Evolutionary conservation across 106 monocot genomes (phyloP).

Genomic region (Apostasia ramifera): DNA sequence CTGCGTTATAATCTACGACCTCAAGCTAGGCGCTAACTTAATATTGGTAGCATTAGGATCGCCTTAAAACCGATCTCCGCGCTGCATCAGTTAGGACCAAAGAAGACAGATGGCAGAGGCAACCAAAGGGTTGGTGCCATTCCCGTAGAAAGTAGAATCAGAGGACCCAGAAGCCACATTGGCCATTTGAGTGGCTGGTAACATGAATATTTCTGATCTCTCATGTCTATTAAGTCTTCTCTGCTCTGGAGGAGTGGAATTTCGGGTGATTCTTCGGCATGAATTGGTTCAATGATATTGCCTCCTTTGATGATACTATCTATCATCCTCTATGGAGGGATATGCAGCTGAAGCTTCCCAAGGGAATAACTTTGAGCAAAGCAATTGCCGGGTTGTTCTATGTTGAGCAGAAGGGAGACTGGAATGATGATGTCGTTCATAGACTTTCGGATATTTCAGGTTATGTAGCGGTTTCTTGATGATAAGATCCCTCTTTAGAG

Average conservation of each 20-base stretch:
- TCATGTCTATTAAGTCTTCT: conserved; percentile 33
- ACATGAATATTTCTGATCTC: conserved; percentile 9
- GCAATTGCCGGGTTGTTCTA: conserved; percentile 19
- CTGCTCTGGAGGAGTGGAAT: conserved; percentile 34
- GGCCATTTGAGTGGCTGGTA: conserved; percentile 61
- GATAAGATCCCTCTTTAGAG: conserved; percentile 7
- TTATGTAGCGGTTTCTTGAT: conserved; percentile 7
- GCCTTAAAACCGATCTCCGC: no score
- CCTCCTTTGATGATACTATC: conserved; percentile 33
- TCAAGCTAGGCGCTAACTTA: no score
- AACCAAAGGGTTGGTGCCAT: conserved; percentile 83
- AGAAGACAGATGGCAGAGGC: conserved; percentile 73
- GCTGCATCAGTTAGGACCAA: conserved; percentile 67
- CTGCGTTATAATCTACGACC: no score
- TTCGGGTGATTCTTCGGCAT: conserved; percentile 31
- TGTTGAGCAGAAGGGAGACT: neutral
- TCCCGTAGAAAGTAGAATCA: conserved; percentile 63
- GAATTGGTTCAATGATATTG: conserved; percentile 45
- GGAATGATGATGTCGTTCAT: neutral
- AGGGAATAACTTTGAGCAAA: conserved; percentile 34
- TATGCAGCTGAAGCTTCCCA: conserved; percentile 54
- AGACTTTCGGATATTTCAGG: conserved; percentile 4
- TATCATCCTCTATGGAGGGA: conserved; percentile 19
- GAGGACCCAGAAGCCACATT: conserved; percentile 85
- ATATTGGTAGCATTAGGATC: no score